These are phyloP conservation scores for Turnera subulata DNA, from an alignment of 345 rosid species.

Conservation along the genomic window DNA sequence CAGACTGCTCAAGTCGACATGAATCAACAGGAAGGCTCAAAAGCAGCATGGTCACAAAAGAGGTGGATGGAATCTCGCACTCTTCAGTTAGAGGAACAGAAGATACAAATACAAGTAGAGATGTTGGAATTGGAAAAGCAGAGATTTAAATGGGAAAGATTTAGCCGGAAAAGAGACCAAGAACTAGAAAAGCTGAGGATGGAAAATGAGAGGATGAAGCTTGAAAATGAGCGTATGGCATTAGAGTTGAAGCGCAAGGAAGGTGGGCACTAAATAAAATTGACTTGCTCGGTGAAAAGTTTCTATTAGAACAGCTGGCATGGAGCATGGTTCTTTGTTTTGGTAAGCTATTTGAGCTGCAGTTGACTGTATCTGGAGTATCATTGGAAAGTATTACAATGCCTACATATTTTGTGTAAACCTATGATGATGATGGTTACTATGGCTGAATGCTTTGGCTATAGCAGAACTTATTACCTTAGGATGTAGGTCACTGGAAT, in stretches of 20 bases:
- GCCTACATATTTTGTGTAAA: slow-evolving; percentile 27
- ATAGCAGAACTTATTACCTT: slow-evolving; percentile 14
- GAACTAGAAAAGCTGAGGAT: slow-evolving; percentile 69
- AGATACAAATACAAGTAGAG: slow-evolving; percentile 66
- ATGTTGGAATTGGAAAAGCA: slow-evolving; percentile 84
- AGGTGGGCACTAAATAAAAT: not conserved
- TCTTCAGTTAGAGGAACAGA: slow-evolving; percentile 76
- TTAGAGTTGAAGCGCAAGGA: slow-evolving; percentile 63
- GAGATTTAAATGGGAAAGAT: slow-evolving; percentile 75
- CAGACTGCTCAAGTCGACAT: slow-evolving; percentile 45
- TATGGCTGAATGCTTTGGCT: slow-evolving; percentile 15
- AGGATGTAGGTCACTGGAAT: slow-evolving; percentile 19
- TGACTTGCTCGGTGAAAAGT: slow-evolving; percentile 1
- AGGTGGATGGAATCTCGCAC: slow-evolving; percentile 63
- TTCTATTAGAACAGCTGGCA: slow-evolving; percentile 4
- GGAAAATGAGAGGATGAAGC: slow-evolving; percentile 90
- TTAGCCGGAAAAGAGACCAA: slow-evolving; percentile 68
- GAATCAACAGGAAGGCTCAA: slow-evolving; percentile 47
- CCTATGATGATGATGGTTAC: slow-evolving; percentile 18
- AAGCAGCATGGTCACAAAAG: slow-evolving; percentile 53
- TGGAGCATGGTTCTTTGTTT: slow-evolving; percentile 13
- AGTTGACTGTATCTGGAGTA: slow-evolving; percentile 16
- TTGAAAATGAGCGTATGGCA: slow-evolving; percentile 73
- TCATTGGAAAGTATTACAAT: slow-evolving; percentile 9
- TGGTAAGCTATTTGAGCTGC: slow-evolving; percentile 24